phyloP scores from a whole-genome alignment of 2,329 filamentous ascomycete genomes.

The Pseudopithomyces maydicus region DNA sequence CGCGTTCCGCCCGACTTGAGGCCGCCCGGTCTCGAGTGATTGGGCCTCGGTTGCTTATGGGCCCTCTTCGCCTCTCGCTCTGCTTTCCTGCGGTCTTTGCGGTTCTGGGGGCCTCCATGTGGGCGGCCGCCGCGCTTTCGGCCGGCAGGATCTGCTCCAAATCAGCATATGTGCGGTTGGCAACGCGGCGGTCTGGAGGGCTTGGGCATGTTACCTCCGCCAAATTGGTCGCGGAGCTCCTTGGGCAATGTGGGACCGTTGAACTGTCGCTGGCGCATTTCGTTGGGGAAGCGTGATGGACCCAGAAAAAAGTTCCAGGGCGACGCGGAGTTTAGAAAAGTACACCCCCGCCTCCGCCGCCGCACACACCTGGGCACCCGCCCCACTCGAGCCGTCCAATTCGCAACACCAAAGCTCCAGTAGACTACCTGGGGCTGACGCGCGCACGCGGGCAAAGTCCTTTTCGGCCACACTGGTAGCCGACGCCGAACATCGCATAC shows the following conservation, averaged over 20 bases:
- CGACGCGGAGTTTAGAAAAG: conserved; percentile 22
- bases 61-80: conserved; percentile 67
- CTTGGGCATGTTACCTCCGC: conserved; percentile 23
- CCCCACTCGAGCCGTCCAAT: conserved; percentile 5
- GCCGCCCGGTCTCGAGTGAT: conserved; percentile 16
- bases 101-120: conserved; percentile 38
- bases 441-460: conserved; percentile 11
- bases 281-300: conserved; percentile 21
- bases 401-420: background rate
- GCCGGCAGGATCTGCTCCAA: conserved; percentile 32
- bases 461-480: background rate
- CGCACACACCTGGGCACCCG: conserved; percentile 15
- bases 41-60: conserved; percentile 35
- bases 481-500: no score
- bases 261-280: conserved; percentile 44
- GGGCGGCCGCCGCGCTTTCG: conserved; percentile 27
- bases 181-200: background rate
- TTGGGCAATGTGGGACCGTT: conserved; percentile 53
- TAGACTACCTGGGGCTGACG: background rate
- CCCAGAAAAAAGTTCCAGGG: conserved; percentile 36
- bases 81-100: conserved; percentile 71
- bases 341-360: conserved; percentile 23
- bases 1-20: background rate
- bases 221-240: conserved; percentile 52
- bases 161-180: conserved; percentile 8